phyloP scores from a whole-genome alignment of 1,139 yeast genomes.

The Debaryomyces subglobosus region DNA sequence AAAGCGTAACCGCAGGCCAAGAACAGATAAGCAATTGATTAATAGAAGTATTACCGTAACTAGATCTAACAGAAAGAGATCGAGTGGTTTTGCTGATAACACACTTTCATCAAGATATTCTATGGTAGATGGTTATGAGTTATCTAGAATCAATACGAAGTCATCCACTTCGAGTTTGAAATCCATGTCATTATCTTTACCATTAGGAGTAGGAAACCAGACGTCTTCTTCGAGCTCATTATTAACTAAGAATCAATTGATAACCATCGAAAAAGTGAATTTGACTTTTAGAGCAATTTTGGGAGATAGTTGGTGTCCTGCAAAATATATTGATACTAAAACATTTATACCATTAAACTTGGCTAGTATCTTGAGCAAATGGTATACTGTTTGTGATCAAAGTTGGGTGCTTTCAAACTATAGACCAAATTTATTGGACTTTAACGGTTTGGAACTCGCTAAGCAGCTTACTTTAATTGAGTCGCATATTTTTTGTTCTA shows the following conservation, averaged over 20 bases:
- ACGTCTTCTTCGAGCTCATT: conserved; percentile 42
- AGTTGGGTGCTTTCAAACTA: conserved; percentile 51
- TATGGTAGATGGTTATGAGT: conserved; percentile 55
- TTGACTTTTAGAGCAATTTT: conserved; percentile 54
- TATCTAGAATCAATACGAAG: conserved; percentile 49
- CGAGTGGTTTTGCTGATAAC: conserved; percentile 21
- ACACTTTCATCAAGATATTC: conserved; percentile 40
- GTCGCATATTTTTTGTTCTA: conserved; percentile 65
- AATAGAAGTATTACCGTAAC: conserved; percentile 48
- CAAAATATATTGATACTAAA: conserved; percentile 29
- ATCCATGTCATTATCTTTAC: conserved; percentile 46
- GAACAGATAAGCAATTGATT: conserved; percentile 39
- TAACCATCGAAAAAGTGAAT: conserved; percentile 48
- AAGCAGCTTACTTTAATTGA: conserved; percentile 84
- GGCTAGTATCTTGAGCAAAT: conserved; percentile 32
- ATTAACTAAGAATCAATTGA: conserved; percentile 41
- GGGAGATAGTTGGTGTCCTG: conserved; percentile 52
- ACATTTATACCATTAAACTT: conserved; percentile 34
- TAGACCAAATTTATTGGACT: conserved; percentile 61
- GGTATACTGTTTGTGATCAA: conserved; percentile 47
- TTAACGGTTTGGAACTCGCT: conserved; percentile 81
- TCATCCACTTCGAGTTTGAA: conserved; percentile 42
- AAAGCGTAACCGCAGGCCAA: conserved; percentile 16
- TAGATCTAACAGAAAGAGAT: conserved; percentile 28
- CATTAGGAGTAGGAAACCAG: conserved; percentile 46